Evolutionary conservation across 176 grass and related monocot genomes (phyloP).

Genomic region (Calamus simplicifolius): DNA sequence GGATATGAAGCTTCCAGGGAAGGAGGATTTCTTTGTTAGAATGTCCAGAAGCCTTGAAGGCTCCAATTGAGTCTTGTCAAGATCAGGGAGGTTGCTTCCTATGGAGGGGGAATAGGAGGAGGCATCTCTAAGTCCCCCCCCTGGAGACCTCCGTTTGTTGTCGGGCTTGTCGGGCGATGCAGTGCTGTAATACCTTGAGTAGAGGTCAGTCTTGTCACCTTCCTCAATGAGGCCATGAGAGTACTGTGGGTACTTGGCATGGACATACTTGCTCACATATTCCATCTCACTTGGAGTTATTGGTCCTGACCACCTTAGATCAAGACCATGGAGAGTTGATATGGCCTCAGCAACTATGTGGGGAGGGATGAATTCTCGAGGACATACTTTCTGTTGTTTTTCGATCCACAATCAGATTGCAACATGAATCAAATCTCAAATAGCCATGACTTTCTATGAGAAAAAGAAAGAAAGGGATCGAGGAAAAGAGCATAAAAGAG

Average conservation of each 20-base stretch:
- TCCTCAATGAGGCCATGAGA: constrained; percentile 62
- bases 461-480: no score
- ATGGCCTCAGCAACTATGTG: constrained; percentile 69
- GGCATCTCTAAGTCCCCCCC: not conserved
- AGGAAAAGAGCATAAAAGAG: not conserved
- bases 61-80: constrained; percentile 36
- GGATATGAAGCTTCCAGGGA: constrained; percentile 55
- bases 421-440: no score
- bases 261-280: constrained; percentile 62
- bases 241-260: constrained; percentile 72
- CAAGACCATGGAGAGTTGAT: constrained; percentile 50
- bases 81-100: constrained; percentile 10
- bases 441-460: no score
- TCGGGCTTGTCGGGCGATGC: not conserved
- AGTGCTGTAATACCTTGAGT: constrained; percentile 32
- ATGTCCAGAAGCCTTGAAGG: constrained; percentile 61
- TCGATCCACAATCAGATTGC: no score
- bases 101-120: no score
- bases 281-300: constrained; percentile 54
- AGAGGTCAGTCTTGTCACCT: constrained; percentile 47
- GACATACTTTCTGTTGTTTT: constrained; percentile 52
- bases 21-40: constrained; percentile 46
- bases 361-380: constrained; percentile 52
- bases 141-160: not conserved
- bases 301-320: constrained; percentile 68